A percentile compares a stretch with the other conserved stretches of the same genome.
These are phyloP conservation scores for Phytophthora pluvialis DNA, from an alignment of 352 stramenopile genomes.

Conservation along the genomic window DNA sequence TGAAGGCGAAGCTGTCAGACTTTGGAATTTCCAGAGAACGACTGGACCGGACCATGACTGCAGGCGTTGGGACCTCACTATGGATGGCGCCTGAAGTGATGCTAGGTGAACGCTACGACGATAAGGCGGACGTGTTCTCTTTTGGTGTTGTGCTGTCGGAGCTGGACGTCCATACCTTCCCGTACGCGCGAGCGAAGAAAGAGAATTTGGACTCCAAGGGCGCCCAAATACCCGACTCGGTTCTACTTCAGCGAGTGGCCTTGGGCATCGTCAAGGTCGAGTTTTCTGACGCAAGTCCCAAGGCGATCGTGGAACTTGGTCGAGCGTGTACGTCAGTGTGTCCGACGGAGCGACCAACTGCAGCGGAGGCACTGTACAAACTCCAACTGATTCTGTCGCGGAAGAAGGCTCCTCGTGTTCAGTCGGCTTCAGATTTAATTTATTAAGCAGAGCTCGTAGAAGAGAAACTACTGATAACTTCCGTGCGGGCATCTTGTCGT, in stretches of 20 bases:
- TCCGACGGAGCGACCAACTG: slow-evolving; percentile 23
- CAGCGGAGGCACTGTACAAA: slow-evolving; percentile 33
- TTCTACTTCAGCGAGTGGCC: slow-evolving; percentile 30
- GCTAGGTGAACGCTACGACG: slow-evolving; percentile 57
- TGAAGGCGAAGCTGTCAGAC: slow-evolving; percentile 67
- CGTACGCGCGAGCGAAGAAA: slow-evolving; percentile 27
- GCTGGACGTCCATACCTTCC: slow-evolving; percentile 45
- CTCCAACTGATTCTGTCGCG: slow-evolving; percentile 33
- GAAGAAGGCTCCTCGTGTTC: slow-evolving; percentile 1
- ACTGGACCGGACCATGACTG: slow-evolving; percentile 42
- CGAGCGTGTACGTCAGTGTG: slow-evolving; percentile 31
- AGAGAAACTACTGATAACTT: neutral
- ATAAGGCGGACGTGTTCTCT: slow-evolving; percentile 65
- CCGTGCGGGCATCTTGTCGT: neutral
- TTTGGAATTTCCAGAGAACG: slow-evolving; percentile 56
- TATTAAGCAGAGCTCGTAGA: slow-evolving; percentile 3
- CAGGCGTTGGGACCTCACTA: slow-evolving; percentile 57
- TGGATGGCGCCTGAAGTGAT: slow-evolving; percentile 76
- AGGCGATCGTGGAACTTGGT: slow-evolving; percentile 25
- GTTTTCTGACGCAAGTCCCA: slow-evolving; percentile 26
- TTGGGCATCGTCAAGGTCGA: slow-evolving; percentile 30
- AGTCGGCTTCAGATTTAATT: slow-evolving; percentile 3
- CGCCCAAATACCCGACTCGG: slow-evolving; percentile 21
- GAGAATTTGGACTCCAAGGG: slow-evolving; percentile 23
- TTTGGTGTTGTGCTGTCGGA: slow-evolving; percentile 67